phyloP scores from a whole-genome alignment of 495 filamentous ascomycete genomes.

The Podospora bellae-mahoneyi region DNA sequence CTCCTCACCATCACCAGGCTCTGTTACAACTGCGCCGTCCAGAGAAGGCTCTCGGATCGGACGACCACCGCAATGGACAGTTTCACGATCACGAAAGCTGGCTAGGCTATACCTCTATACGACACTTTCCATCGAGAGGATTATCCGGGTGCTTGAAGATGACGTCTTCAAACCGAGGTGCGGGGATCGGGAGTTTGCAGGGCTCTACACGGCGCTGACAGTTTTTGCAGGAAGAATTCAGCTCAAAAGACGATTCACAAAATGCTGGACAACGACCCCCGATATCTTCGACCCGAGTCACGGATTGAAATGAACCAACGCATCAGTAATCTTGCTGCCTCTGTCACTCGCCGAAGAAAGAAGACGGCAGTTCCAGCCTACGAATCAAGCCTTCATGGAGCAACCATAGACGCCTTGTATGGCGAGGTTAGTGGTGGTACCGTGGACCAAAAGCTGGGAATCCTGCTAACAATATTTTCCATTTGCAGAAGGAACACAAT shows the following conservation, averaged over 20 bases:
- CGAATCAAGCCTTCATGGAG: not conserved
- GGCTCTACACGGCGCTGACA: conserved; percentile 8
- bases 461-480: not conserved
- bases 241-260: conserved; percentile 48
- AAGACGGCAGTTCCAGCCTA: not conserved
- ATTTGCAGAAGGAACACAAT: conserved; percentile 11
- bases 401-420: conserved; percentile 4
- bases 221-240: conserved; percentile 39
- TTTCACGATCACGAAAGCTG: conserved; percentile 42
- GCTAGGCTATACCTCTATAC: conserved; percentile 46
- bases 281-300: conserved; percentile 45
- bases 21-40: conserved; percentile 14
- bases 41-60: conserved; percentile 37
- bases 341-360: conserved; percentile 21
- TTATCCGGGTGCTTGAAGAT: conserved; percentile 43
- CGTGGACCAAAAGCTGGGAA: not conserved
- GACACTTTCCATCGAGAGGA: conserved; percentile 41
- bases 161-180: conserved; percentile 44
- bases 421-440: not conserved
- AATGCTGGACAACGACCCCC: conserved; percentile 47
- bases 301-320: conserved; percentile 42
- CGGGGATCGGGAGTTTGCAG: not conserved
- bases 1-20: conserved; percentile 23
- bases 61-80: conserved; percentile 45
- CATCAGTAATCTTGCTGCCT: conserved; percentile 31